Percentiles rank a stretch among this genome's conserved stretches.
These are phyloP conservation scores for Protostelium mycophagum DNA, from an alignment of 78 protist species.

Conservation along the genomic window DNA sequence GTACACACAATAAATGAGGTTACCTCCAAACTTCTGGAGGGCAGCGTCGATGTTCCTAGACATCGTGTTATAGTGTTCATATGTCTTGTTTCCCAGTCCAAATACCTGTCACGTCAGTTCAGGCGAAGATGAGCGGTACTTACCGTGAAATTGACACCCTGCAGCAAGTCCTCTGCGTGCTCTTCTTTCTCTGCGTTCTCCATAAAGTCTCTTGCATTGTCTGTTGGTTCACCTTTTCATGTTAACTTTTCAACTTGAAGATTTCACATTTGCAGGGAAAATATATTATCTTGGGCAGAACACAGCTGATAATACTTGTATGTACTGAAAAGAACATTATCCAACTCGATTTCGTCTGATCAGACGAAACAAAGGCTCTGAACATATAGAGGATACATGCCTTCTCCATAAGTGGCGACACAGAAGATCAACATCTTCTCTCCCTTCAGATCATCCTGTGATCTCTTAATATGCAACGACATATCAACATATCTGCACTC, in stretches of 20 bases:
- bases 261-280: background rate
- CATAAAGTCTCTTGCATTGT: slow-evolving; percentile 73
- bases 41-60: slow-evolving; percentile 61
- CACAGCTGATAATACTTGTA: no score
- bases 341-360: no score
- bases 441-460: background rate
- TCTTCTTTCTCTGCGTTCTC: slow-evolving; percentile 34
- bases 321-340: no score
- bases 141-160: slow-evolving; percentile 46
- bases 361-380: no score
- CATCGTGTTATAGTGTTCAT: slow-evolving; percentile 80
- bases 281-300: no score
- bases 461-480: background rate
- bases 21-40: slow-evolving; percentile 74
- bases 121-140: background rate
- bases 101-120: slow-evolving; percentile 60
- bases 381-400: no score
- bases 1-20: background rate
- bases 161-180: slow-evolving; percentile 7
- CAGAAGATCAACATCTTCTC: slow-evolving; percentile 50
- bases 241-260: background rate
- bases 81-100: slow-evolving; percentile 90
- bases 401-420: slow-evolving; percentile 87
- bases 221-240: slow-evolving; percentile 84
- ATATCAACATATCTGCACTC: background rate